These are phyloP conservation scores for Furcasterigmium sp. DNA, from an alignment of 2,329 filamentous ascomycete species.

Conservation along the genomic window DNA sequence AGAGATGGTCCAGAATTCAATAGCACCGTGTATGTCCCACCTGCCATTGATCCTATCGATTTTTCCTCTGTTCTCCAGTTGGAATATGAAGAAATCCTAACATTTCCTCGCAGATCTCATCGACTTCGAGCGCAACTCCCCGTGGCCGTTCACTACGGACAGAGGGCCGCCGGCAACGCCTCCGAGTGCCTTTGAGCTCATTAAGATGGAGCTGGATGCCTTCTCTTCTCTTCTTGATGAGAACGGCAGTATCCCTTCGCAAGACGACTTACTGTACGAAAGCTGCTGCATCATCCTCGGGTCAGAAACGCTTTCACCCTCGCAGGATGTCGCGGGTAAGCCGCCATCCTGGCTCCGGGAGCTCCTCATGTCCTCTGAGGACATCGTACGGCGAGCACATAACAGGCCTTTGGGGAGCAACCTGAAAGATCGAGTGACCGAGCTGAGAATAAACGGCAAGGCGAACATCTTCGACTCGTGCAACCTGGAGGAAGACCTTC, in stretches of 20 bases:
- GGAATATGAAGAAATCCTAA: too few relatives aligned
- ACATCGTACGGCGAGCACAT: slow-evolving; percentile 12
- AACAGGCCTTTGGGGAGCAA: background rate
- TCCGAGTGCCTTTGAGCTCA: slow-evolving; percentile 8
- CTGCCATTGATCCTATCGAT: background rate
- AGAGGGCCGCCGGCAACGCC: slow-evolving; percentile 11
- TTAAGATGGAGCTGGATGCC: slow-evolving; percentile 8
- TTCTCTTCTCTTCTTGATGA: background rate
- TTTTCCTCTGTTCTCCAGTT: too few relatives aligned
- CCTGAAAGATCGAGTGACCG: slow-evolving; percentile 5
- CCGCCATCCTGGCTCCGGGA: slow-evolving; percentile 19
- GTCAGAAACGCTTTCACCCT: background rate
- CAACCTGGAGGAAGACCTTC: slow-evolving; percentile 12
- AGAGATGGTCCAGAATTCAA: slow-evolving; percentile 29
- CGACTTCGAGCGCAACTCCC: slow-evolving; percentile 27
- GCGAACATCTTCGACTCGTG: slow-evolving; percentile 15
- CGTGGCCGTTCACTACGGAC: slow-evolving; percentile 22
- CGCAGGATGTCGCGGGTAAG: too few relatives aligned
- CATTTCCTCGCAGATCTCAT: slow-evolving; percentile 27
- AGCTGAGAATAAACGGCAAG: slow-evolving; percentile 17
- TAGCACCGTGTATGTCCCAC: slow-evolving; percentile 23
- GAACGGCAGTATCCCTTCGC: background rate
- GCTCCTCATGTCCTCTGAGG: slow-evolving; percentile 11
- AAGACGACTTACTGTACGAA: slow-evolving; percentile 8
- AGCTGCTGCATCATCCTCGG: slow-evolving; percentile 9